Evolutionary conservation across 257 asterid genomes (phyloP).

Genomic region (Nicotiana tomentosiformis): DNA sequence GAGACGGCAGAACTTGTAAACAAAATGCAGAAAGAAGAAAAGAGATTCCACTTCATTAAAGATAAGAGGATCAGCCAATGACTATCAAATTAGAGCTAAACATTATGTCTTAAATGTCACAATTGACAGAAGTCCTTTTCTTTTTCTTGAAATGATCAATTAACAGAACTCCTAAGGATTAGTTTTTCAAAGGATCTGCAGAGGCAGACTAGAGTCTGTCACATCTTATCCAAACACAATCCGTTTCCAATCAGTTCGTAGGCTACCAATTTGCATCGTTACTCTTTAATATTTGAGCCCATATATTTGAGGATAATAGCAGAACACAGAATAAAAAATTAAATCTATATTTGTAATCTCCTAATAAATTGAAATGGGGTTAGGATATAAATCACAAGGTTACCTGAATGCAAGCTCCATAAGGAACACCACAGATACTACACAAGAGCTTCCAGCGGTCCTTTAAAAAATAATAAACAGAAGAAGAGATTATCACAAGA

Average conservation of each 20-base stretch:
- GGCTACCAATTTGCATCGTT: background rate
- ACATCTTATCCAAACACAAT: background rate
- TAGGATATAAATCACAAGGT: conserved; percentile 7
- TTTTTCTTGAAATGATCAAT: background rate
- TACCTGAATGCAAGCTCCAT: conserved; percentile 99
- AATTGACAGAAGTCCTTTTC: background rate
- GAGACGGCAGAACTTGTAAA: background rate
- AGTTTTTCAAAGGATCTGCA: background rate
- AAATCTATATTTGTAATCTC: background rate
- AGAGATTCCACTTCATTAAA: background rate
- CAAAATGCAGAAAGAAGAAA: background rate
- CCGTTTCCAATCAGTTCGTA: background rate
- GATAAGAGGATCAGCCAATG: background rate
- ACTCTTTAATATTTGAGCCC: background rate
- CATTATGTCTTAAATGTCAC: background rate
- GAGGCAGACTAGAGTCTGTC: background rate
- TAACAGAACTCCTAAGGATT: background rate
- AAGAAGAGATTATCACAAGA: background rate
- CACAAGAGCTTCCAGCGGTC: conserved; percentile 97
- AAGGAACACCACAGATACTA: conserved; percentile 86
- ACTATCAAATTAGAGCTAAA: background rate
- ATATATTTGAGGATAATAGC: background rate
- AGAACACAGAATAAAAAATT: background rate
- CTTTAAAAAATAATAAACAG: conserved; percentile 33
- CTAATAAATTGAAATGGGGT: background rate